phyloP scores from a whole-genome alignment of 805 yeast species.

The Zygotorulaspora chibaensis region DNA sequence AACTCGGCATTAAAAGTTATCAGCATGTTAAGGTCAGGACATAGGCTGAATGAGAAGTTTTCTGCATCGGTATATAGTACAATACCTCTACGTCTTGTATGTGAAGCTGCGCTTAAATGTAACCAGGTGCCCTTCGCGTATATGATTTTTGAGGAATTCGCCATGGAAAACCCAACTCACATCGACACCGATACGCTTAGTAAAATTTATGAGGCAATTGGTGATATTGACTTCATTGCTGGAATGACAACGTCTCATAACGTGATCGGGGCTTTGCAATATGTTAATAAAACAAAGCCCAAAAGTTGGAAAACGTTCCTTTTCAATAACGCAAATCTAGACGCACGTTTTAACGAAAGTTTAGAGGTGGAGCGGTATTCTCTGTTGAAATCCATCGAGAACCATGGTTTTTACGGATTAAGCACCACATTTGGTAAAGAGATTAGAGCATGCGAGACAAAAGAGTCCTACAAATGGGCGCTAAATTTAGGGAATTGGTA shows the following conservation, averaged over 20 bases:
- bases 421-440: slow-evolving; percentile 42
- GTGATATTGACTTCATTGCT: slow-evolving; percentile 57
- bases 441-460: slow-evolving; percentile 14
- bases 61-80: slow-evolving; percentile 19
- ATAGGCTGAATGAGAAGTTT: slow-evolving; percentile 12
- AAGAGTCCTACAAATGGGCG: slow-evolving; percentile 51
- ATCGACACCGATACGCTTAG: slow-evolving; percentile 18
- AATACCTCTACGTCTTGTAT: slow-evolving; percentile 17
- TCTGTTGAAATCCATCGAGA: slow-evolving; percentile 40
- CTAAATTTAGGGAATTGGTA: slow-evolving; percentile 83
- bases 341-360: slow-evolving; percentile 35
- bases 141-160: slow-evolving; percentile 36
- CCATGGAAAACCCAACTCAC: slow-evolving; percentile 3
- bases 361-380: slow-evolving; percentile 2
- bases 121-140: slow-evolving; percentile 33
- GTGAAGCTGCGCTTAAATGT: slow-evolving; percentile 11
- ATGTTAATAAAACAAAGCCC: slow-evolving; percentile 34
- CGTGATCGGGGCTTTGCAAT: slow-evolving; percentile 46
- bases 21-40: slow-evolving; percentile 29
- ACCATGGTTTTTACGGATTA: slow-evolving; percentile 55
- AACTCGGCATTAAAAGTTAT: slow-evolving; percentile 23
- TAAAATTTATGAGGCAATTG: slow-evolving; percentile 47
- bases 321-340: slow-evolving; percentile 55
- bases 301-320: slow-evolving; percentile 42
- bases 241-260: slow-evolving; percentile 62